phyloP scores from a whole-genome alignment of 2,329 filamentous ascomycete species.

The Xylaria sp. region DNA sequence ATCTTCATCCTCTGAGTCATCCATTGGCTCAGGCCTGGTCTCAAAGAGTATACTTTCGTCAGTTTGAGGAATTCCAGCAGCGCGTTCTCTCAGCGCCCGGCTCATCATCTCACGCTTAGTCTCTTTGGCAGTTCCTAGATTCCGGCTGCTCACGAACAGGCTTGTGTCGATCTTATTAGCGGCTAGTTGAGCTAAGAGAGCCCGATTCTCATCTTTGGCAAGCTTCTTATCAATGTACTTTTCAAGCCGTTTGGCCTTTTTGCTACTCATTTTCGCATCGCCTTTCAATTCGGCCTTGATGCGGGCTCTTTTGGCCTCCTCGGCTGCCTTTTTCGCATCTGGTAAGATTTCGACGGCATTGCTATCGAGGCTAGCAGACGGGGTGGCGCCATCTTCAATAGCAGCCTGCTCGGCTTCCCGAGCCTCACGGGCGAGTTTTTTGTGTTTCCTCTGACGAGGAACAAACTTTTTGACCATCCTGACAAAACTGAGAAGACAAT shows the following conservation, averaged over 20 bases:
- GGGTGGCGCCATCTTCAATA: conserved; percentile 47
- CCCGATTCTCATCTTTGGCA: conserved; percentile 89
- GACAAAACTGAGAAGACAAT: neutral
- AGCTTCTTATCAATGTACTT: conserved; percentile 87
- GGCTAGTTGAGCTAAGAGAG: conserved; percentile 82
- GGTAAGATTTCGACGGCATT: conserved; percentile 62
- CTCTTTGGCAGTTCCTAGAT: conserved; percentile 74
- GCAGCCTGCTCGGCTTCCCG: conserved; percentile 58
- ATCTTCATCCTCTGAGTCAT: conserved; percentile 43
- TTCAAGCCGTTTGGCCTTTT: conserved; percentile 70
- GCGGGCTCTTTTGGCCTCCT: conserved; percentile 60
- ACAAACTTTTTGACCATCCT: conserved; percentile 63
- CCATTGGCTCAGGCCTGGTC: conserved; percentile 44
- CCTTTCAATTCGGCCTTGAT: conserved; percentile 60
- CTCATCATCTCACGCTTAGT: conserved; percentile 72
- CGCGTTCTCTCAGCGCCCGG: conserved; percentile 67
- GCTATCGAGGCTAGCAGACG: conserved; percentile 49
- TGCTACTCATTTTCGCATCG: conserved; percentile 63
- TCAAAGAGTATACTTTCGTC: conserved; percentile 61
- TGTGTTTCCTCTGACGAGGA: conserved; percentile 70
- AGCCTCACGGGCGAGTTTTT: conserved; percentile 68
- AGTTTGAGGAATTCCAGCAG: conserved; percentile 66
- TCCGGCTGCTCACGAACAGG: conserved; percentile 77
- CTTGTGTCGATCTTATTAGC: conserved; percentile 81
- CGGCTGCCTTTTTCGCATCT: conserved; percentile 49